These are phyloP conservation scores for Globisporangium ultimum DNA, from an alignment of 352 stramenopile species.

Conservation along the genomic window DNA sequence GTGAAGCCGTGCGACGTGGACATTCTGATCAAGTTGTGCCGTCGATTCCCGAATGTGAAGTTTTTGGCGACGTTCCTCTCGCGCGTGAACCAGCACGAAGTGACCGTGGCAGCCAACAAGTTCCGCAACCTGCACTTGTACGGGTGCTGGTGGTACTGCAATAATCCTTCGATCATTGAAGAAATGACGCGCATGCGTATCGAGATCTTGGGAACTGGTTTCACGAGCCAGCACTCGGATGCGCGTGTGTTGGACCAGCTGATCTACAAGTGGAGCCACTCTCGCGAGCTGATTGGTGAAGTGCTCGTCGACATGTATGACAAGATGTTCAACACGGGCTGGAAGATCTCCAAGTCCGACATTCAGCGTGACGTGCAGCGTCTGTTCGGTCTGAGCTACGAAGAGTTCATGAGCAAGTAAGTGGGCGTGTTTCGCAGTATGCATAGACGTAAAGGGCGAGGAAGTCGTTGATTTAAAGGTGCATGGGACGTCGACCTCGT, in stretches of 20 bases:
- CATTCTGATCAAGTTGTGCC: conserved; percentile 85
- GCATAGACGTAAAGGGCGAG: too few species aligned
- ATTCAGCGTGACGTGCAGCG: conserved; percentile 81
- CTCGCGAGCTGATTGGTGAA: conserved; percentile 81
- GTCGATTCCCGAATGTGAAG: conserved; percentile 87
- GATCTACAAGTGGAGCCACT: conserved; percentile 95
- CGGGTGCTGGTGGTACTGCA: conserved; percentile 95
- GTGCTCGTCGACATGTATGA: conserved; percentile 89
- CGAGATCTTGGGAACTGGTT: conserved; percentile 92
- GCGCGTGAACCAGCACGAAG: conserved; percentile 93
- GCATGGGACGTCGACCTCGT: too few species aligned
- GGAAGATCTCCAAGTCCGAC: conserved; percentile 79
- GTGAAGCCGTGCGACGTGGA: conserved; percentile 88
- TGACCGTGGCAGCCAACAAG: conserved; percentile 92
- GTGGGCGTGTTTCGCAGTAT: background rate
- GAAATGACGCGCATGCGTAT: conserved; percentile 88
- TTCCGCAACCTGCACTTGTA: conserved; percentile 94
- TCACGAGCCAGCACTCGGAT: conserved; percentile 94
- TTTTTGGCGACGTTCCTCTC: conserved; percentile 95
- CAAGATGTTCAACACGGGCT: conserved; percentile 83
- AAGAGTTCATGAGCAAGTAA: conserved; percentile 91
- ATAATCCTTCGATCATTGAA: conserved; percentile 94
- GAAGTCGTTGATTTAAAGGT: too few species aligned
- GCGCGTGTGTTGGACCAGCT: conserved; percentile 93
- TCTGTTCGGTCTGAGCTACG: conserved; percentile 88